Evolutionary conservation across 768 basidiomycete genomes (phyloP).

Genomic region (Tricholoma sp.): DNA sequence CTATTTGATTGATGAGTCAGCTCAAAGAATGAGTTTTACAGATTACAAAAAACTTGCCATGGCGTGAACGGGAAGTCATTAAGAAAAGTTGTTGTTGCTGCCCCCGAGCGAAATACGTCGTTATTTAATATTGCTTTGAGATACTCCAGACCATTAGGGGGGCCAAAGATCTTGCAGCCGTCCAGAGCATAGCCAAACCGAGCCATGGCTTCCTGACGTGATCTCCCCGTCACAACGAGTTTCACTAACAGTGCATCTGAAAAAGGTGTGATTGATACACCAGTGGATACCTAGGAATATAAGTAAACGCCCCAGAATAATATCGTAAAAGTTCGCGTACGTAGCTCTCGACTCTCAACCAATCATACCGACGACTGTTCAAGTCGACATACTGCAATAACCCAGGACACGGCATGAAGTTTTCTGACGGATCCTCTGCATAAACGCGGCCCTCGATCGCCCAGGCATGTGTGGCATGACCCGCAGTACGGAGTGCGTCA

Average conservation of each 20-base stretch:
- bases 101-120: conserved; percentile 34
- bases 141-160: conserved; percentile 56
- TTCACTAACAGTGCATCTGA: conserved; percentile 62
- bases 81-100: conserved; percentile 46
- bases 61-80: conserved; percentile 37
- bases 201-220: conserved; percentile 39
- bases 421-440: conserved; percentile 55
- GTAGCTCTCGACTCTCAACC: conserved; percentile 62
- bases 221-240: conserved; percentile 45
- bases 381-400: conserved; percentile 53
- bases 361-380: conserved; percentile 26
- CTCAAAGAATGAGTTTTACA: background rate
- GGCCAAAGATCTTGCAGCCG: conserved; percentile 43
- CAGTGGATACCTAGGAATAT: conserved; percentile 37
- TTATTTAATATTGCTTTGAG: conserved; percentile 39
- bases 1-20: conserved; percentile 17
- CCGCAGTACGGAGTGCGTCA: conserved; percentile 13
- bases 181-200: conserved; percentile 36
- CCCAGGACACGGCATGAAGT: conserved; percentile 57
- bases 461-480: background rate
- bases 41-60: conserved; percentile 22
- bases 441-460: conserved; percentile 19
- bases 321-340: conserved; percentile 22
- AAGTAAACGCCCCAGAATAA: background rate
- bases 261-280: conserved; percentile 44